Evolutionary conservation across 202 grass and related monocot genomes (phyloP).

Genomic region (Musa balbisiana): DNA sequence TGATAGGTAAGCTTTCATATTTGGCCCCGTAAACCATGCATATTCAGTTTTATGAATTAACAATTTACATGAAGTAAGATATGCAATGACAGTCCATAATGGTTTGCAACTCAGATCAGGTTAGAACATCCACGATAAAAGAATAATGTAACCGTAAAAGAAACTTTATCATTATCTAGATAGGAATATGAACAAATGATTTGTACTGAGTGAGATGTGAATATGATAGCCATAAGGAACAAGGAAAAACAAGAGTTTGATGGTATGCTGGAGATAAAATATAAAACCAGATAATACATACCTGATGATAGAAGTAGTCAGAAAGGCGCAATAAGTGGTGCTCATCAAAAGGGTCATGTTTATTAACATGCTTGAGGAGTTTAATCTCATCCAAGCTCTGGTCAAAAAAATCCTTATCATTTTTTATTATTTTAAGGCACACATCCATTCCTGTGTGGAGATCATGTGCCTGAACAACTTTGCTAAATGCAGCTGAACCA

Average conservation of each 20-base stretch:
- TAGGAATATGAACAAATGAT: background rate
- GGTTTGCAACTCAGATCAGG: too few species aligned
- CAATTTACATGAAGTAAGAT: too few species aligned
- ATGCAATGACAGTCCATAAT: too few species aligned
- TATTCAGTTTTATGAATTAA: too few species aligned
- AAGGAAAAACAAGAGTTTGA: background rate
- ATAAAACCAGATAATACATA: slow-evolving; percentile 25
- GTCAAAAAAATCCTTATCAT: slow-evolving; percentile 98
- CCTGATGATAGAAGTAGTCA: slow-evolving; percentile 98
- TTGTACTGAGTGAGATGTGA: background rate
- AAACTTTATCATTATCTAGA: too few species aligned
- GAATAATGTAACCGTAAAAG: too few species aligned
- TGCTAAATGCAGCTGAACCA: slow-evolving; percentile 94
- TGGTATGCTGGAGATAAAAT: background rate
- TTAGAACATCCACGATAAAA: too few species aligned
- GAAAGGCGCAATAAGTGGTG: slow-evolving; percentile 80
- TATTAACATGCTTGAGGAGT: slow-evolving; percentile 87
- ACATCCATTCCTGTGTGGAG: slow-evolving; percentile 68
- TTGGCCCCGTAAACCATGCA: too few species aligned
- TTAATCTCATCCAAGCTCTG: slow-evolving; percentile 99
- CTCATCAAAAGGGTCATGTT: slow-evolving; percentile 79
- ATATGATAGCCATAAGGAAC: background rate
- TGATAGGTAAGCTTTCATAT: too few species aligned
- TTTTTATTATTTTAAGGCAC: slow-evolving; percentile 98
- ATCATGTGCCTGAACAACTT: slow-evolving; percentile 95